Conservation (phyloP, 257 asterid species). For the Leonotis leonurus region DNA sequence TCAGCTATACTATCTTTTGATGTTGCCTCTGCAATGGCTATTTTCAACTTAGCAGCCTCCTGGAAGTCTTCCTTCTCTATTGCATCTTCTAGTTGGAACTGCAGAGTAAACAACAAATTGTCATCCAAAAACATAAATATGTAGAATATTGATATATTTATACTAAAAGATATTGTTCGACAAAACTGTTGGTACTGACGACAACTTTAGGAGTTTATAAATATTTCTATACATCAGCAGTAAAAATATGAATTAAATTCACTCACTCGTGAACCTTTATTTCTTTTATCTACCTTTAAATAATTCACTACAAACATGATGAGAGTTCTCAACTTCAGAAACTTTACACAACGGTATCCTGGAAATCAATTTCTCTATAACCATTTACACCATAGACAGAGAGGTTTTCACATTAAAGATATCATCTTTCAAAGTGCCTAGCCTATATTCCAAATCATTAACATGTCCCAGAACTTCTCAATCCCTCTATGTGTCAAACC, state of each 20-base stretch:
- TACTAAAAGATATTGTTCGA: neutral
- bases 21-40: slow-evolving; percentile 61
- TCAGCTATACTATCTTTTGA: slow-evolving; percentile 67
- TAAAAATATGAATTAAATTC: neutral
- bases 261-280: neutral
- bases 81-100: slow-evolving; percentile 94
- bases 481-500: neutral
- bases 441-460: neutral
- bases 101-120: too few species aligned
- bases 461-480: neutral
- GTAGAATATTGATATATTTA: neutral
- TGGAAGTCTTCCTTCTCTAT: slow-evolving; percentile 77
- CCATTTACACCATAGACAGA: neutral
- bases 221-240: neutral
- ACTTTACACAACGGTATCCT: neutral
- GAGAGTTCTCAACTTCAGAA: neutral
- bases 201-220: neutral
- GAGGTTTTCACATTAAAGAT: neutral
- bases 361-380: neutral
- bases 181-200: neutral
- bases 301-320: neutral
- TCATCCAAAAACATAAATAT: too few species aligned
- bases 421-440: neutral
- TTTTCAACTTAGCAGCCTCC: slow-evolving; percentile 78
- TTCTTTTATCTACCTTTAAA: neutral